Conservation (phyloP, 2,329 filamentous ascomycete genomes). For the Curvularia sp. region DNA sequence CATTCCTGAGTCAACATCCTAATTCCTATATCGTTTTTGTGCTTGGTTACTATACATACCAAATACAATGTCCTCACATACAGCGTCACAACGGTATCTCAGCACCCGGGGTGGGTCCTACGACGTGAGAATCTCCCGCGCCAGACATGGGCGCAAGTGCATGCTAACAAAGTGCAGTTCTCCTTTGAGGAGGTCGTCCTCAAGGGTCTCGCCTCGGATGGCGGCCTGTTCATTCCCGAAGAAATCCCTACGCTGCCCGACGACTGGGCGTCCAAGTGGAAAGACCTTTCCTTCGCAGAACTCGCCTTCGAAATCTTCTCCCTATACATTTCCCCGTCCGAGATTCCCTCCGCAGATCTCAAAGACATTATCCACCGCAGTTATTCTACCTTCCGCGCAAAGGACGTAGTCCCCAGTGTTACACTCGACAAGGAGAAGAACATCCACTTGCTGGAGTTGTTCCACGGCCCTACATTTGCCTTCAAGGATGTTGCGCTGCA, state of each 20-base stretch:
- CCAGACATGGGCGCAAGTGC: conserved; percentile 6
- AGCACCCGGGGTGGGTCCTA: conserved; percentile 69
- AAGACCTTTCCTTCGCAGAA: conserved; percentile 78
- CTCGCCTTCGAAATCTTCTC: conserved; percentile 85
- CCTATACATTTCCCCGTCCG: conserved; percentile 81
- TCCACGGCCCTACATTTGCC: conserved; percentile 93
- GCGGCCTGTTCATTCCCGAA: conserved; percentile 88
- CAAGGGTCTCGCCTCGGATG: conserved; percentile 85
- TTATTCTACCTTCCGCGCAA: conserved; percentile 86
- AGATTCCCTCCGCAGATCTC: conserved; percentile 82
- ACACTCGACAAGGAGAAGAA: conserved; percentile 75
- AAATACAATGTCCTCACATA: conserved; percentile 54
- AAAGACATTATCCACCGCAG: conserved; percentile 82
- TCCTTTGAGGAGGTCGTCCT: conserved; percentile 92
- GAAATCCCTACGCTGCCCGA: conserved; percentile 71
- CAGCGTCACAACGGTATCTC: conserved; percentile 66
- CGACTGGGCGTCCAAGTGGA: conserved; percentile 75
- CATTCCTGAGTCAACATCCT: conserved; percentile 7
- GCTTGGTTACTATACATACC: conserved; percentile 13
- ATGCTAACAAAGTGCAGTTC: conserved; percentile 61
- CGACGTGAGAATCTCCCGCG: conserved; percentile 56
- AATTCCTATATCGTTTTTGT: conserved; percentile 11
- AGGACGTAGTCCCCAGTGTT: conserved; percentile 79
- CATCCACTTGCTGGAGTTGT: conserved; percentile 88
- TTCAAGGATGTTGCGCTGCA: conserved; percentile 94